Base-by-base conservation (phyloP, 768 basidiomycete genomes). In the Clathrus columnatus region DNA sequence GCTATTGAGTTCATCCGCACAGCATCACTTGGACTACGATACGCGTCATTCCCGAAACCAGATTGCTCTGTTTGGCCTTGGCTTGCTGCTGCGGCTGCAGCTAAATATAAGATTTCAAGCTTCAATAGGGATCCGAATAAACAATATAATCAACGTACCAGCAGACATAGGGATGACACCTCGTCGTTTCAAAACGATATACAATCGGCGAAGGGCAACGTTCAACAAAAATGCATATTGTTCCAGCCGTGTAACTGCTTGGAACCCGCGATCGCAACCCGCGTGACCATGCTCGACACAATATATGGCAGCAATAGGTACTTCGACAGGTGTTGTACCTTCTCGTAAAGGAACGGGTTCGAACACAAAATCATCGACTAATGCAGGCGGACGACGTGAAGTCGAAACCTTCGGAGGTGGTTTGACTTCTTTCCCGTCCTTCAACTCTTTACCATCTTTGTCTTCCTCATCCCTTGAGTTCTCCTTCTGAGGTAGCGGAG, bases 201-300 rank as follows among this genome's bases (percentile, higher is more conserved):
- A 98, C 51, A 99, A 74, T 64, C 95, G 80, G 61, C 94, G 77
- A 54, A 99, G 75, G 18, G 95, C 96, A 21, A 98, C 96, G 65
- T 97, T 97, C 51, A 99, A 74, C 55, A 99, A 71, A 75, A 94
- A 99, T 1, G 96, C 91, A 68, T 96, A 99, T 67, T 99, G 96
- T 73, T 99, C 96, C 60, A 99, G 71, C 55, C 95, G 77, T 58
- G 94, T 91, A 16, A 96, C 96, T 17, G 89, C 78, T 65, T 90
- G 87, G 70, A 98, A 97, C 10, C 94, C 92, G 21, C 70, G 65
- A 54, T 80, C 74, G 63, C 85, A 89, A 16, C 77, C 79, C 24
- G 70, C 62, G 64, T 84, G 82, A 7, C 78, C 82, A 67, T 95
- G 93, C 14, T 85, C 83, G 5, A 75, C 77, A 68, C 95, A 98